Percentiles rank a stretch among this genome's conserved stretches.
Conservation (phyloP, 2,329 filamentous ascomycete genomes). For the Monosporascus sp. region DNA sequence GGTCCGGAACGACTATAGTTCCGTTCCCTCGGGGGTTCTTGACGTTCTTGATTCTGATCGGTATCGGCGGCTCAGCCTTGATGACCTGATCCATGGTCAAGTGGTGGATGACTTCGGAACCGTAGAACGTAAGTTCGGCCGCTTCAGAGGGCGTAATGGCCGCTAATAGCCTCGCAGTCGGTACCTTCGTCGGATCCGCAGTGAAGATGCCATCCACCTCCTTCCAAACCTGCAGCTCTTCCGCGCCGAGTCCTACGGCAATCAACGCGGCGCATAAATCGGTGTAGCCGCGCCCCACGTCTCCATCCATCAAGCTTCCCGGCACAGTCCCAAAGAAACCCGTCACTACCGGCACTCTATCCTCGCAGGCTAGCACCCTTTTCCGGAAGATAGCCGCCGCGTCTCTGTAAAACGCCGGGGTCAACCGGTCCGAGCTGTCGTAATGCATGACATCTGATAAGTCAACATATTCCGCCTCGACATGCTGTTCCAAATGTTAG, state of each 20-base stretch:
- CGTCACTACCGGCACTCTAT: slow-evolving; percentile 73
- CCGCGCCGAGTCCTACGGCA: slow-evolving; percentile 80
- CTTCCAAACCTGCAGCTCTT: slow-evolving; percentile 97
- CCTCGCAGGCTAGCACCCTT: slow-evolving; percentile 60
- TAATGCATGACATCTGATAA: slow-evolving; percentile 76
- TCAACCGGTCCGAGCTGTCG: slow-evolving; percentile 53
- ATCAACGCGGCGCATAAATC: slow-evolving; percentile 91
- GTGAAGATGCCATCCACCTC: slow-evolving; percentile 95
- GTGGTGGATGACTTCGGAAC: slow-evolving; percentile 95
- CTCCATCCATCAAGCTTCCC: slow-evolving; percentile 78
- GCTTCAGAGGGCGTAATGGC: slow-evolving; percentile 92
- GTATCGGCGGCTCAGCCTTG: slow-evolving; percentile 72
- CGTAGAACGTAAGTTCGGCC: slow-evolving; percentile 90
- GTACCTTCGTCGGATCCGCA: slow-evolving; percentile 77
- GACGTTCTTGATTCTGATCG: slow-evolving; percentile 87
- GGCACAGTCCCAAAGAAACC: slow-evolving; percentile 95
- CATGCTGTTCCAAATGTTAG: slow-evolving; percentile 45
- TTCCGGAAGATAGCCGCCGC: slow-evolving; percentile 57
- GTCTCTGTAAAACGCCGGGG: slow-evolving; percentile 64
- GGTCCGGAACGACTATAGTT: slow-evolving; percentile 79
- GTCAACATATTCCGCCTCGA: slow-evolving; percentile 86
- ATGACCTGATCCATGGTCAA: slow-evolving; percentile 98
- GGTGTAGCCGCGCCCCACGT: slow-evolving; percentile 93
- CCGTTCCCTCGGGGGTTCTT: slow-evolving; percentile 77
- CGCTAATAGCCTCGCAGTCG: slow-evolving; percentile 82